These are phyloP conservation scores for Xylariaceae sp. DNA, from an alignment of 2,329 filamentous ascomycete genomes.

Conservation along the genomic window DNA sequence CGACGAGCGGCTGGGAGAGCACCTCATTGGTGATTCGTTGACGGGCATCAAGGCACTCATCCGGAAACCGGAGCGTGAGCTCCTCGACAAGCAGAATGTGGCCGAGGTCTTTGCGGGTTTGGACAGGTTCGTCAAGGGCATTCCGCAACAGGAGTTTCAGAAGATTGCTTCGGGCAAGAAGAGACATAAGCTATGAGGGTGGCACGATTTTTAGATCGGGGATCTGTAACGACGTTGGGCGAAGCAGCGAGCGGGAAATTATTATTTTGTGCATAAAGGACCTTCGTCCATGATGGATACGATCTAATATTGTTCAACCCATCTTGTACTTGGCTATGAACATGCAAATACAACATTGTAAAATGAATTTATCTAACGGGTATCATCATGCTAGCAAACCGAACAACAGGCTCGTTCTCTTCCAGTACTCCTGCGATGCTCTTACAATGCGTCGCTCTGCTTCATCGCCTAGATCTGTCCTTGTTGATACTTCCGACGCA, in stretches of 20 bases:
- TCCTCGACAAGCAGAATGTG: constrained; percentile 78
- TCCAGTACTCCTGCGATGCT: constrained; percentile 79
- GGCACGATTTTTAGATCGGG: not conserved
- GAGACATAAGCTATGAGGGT: constrained; percentile 77
- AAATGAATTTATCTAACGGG: too few relatives aligned
- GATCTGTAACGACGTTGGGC: not conserved
- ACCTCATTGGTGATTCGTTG: constrained; percentile 81
- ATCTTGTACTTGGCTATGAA: not conserved
- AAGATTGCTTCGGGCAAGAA: constrained; percentile 88
- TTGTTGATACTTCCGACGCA: constrained; percentile 52
- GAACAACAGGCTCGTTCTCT: constrained; percentile 81
- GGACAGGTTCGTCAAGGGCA: constrained; percentile 77
- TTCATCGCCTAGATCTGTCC: constrained; percentile 57
- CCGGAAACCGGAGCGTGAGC: constrained; percentile 72
- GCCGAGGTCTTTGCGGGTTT: constrained; percentile 86
- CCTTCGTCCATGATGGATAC: not conserved
- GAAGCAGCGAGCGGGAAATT: not conserved
- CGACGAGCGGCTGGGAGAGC: constrained; percentile 77
- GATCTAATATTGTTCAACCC: not conserved
- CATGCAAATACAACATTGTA: not conserved
- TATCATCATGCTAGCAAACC: constrained; percentile 69
- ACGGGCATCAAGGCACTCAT: constrained; percentile 86
- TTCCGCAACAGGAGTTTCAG: constrained; percentile 87
- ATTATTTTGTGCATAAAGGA: not conserved
- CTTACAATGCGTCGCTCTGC: constrained; percentile 63